Evolutionary conservation across 1,284 basidiomycete genomes (phyloP).

Genomic region (Rhodofomes roseus): DNA sequence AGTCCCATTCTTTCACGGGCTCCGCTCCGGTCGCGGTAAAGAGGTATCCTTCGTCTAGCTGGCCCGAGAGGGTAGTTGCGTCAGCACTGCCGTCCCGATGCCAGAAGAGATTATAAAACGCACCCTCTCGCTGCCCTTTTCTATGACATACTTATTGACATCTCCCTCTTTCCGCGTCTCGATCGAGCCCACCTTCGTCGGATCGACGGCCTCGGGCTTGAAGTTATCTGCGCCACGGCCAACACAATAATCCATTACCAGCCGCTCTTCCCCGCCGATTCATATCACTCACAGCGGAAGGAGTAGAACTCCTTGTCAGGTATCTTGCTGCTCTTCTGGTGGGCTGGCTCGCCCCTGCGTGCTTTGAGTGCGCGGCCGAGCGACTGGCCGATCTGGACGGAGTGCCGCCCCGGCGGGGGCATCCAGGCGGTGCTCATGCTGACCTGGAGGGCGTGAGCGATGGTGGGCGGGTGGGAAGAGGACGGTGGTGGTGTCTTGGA

Average conservation of each 20-base stretch:
- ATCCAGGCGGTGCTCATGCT: conserved; percentile 39
- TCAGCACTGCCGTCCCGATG: not conserved
- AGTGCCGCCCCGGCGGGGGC: conserved; percentile 49
- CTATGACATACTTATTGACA: conserved; percentile 49
- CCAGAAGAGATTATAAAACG: conserved; percentile 9
- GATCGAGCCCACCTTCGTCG: conserved; percentile 57
- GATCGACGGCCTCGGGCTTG: conserved; percentile 66
- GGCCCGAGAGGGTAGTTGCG: not conserved
- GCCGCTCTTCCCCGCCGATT: not conserved
- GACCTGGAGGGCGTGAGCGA: not conserved
- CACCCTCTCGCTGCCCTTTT: conserved; percentile 62
- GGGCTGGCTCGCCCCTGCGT: conserved; percentile 43
- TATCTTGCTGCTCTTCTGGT: conserved; percentile 34
- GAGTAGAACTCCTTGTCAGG: conserved; percentile 68
- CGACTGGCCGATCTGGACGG: conserved; percentile 54
- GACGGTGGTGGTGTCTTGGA: not conserved
- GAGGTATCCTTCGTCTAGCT: conserved; percentile 48
- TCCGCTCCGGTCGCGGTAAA: conserved; percentile 58
- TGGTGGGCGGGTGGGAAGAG: not conserved
- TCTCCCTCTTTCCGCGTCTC: conserved; percentile 52
- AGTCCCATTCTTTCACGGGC: conserved; percentile 62
- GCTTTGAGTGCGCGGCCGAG: conserved; percentile 56
- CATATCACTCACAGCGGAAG: conserved; percentile 54
- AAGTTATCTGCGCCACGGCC: conserved; percentile 54
- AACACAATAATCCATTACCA: not conserved